Evolutionary conservation across 2,329 filamentous ascomycete genomes (phyloP).

Genomic region (Xylaria sp.): DNA sequence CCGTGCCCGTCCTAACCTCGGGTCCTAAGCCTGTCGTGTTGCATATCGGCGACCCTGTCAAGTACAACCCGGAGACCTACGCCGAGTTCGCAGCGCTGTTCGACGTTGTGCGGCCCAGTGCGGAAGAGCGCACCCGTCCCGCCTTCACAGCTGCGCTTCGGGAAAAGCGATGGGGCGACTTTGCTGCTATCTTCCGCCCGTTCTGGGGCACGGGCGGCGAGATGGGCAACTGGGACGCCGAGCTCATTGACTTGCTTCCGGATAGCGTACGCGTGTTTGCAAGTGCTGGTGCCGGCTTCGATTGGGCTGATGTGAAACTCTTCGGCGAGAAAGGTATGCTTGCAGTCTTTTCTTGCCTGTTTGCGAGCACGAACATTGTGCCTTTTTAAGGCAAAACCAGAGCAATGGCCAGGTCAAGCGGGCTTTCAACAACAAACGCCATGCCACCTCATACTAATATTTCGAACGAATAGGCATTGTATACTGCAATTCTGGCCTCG

Average conservation of each 20-base stretch:
- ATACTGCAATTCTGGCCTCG: conserved; percentile 75
- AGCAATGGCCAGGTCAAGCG: neutral
- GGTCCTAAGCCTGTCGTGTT: conserved; percentile 63
- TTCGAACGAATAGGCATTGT: conserved; percentile 56
- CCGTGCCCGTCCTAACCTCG: conserved; percentile 30
- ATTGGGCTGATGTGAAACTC: conserved; percentile 65
- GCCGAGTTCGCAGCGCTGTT: conserved; percentile 50
- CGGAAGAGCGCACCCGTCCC: conserved; percentile 55
- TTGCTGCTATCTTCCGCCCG: conserved; percentile 58
- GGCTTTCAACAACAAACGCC: neutral
- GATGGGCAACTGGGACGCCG: conserved; percentile 66
- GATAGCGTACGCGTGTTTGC: conserved; percentile 61
- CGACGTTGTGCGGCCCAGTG: conserved; percentile 57
- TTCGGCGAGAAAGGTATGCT: conserved; percentile 62
- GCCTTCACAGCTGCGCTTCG: conserved; percentile 56
- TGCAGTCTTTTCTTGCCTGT: neutral
- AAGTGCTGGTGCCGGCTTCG: conserved; percentile 65
- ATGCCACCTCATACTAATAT: neutral
- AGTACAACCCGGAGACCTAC: conserved; percentile 56
- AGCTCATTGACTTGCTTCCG: conserved; percentile 62
- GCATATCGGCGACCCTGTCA: conserved; percentile 71
- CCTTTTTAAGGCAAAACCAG: neutral
- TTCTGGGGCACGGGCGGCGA: conserved; percentile 70
- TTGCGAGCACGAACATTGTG: neutral
- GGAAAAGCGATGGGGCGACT: conserved; percentile 60